These are phyloP conservation scores for Cercospora zeina DNA, from an alignment of 2,329 filamentous ascomycete species.

Conservation along the genomic window DNA sequence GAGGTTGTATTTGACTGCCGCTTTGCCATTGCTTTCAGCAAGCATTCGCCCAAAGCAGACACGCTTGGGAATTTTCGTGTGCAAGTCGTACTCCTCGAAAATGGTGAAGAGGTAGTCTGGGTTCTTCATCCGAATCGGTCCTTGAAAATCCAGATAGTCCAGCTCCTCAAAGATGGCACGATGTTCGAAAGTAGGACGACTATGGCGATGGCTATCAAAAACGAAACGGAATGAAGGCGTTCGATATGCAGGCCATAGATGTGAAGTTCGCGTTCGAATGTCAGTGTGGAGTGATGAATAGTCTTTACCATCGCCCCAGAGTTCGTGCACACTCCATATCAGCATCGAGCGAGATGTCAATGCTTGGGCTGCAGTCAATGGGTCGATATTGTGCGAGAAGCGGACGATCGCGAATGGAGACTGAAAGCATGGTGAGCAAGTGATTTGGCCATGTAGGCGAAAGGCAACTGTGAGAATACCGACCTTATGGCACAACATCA, in stretches of 20 bases:
- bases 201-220: slow-evolving; percentile 78
- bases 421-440: slow-evolving; percentile 48
- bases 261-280: slow-evolving; percentile 59
- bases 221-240: slow-evolving; percentile 75
- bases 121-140: slow-evolving; percentile 72
- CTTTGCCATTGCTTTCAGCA: slow-evolving; percentile 62
- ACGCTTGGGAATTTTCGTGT: slow-evolving; percentile 56
- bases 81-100: slow-evolving; percentile 74
- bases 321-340: slow-evolving; percentile 78
- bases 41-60: slow-evolving; percentile 74
- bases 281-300: slow-evolving; percentile 69
- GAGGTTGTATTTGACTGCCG: slow-evolving; percentile 74
- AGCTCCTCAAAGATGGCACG: slow-evolving; percentile 80
- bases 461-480: slow-evolving; percentile 11
- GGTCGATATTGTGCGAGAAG: slow-evolving; percentile 45
- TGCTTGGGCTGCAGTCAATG: slow-evolving; percentile 55
- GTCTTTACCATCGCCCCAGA: slow-evolving; percentile 74
- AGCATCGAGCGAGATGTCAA: slow-evolving; percentile 78
- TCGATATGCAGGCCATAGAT: slow-evolving; percentile 68
- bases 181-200: slow-evolving; percentile 63
- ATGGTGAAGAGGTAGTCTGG: slow-evolving; percentile 75
- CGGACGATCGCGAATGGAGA: slow-evolving; percentile 82
- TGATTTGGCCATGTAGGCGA: slow-evolving; percentile 6
- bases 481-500: neutral
- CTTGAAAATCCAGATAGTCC: slow-evolving; percentile 72